Evolutionary conservation across 1,284 basidiomycete species (phyloP), one percentile per base, ranked within the genome.

Genomic region (Moesziomyces aphidis): DNA sequence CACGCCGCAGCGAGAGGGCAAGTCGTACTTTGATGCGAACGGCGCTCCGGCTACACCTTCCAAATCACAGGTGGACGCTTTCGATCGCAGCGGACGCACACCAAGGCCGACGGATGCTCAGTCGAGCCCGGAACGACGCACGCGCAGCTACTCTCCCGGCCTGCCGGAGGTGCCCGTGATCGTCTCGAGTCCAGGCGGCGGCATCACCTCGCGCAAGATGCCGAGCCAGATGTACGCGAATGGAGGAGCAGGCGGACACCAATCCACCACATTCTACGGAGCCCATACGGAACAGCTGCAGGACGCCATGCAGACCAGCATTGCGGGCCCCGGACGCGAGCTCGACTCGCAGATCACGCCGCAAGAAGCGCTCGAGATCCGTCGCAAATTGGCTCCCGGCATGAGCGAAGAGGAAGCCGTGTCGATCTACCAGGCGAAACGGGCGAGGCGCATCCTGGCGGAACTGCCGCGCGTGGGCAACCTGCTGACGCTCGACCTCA

Each of bases 401-500:
- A 39, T 69, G 34, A 72, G 60, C 53, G 81, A 78, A 43, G 64
- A 73, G 26, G 73, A 80, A 45, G 77, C 74, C 6, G 62, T 77
- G 11, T 68, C 75, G 1, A 60, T 77, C 10, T 75, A 61, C 28
- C 71, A 72, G 22, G 77, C 77, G 11, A 79, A 76, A 54, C 66
- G 78, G 11, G 70, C 70, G 9, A 56, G 78, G 52, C 49, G 76
- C 21, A 77, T 83, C 34, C 24, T 78, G 47, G 67, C 95, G 77
- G 89, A 90, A 22, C 86, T 97, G 61, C 93, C 95, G 26, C 87
- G 93, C 47, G 86, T 97, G 13, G 95, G 95, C 4, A 90, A 90
- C 17, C 85, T 99, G 61, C 88, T 92, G 81, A 97, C 94, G 26
- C 87, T 98, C 64, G 96, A 98, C 87, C 86, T 99, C 68, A 91